phyloP scores from a whole-genome alignment of 176 grass and related monocot species.

The Phyllostachys edulis region DNA sequence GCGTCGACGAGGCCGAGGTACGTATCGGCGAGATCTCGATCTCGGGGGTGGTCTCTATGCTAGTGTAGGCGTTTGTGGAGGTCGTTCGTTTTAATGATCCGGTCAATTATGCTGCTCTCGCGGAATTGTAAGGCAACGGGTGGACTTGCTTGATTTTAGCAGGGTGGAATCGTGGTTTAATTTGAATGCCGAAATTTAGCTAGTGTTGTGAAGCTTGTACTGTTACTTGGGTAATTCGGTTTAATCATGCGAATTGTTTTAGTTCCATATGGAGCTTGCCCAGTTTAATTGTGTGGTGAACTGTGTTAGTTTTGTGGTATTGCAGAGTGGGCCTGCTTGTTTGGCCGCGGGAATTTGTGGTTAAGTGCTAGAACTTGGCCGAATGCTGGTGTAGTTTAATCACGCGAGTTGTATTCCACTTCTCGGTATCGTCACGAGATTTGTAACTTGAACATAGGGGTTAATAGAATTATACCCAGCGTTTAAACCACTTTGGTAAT shows the following conservation, averaged over 20 bases:
- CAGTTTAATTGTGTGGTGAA: background rate
- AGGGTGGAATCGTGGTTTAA: background rate
- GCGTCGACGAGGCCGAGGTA: conserved; percentile 96
- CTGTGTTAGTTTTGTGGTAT: background rate
- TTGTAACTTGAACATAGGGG: background rate
- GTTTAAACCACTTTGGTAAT: background rate
- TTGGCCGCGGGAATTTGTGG: background rate
- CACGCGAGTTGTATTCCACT: background rate
- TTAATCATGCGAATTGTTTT: background rate
- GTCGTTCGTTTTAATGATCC: background rate
- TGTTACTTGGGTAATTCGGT: background rate
- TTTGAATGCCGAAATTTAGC: conserved; percentile 9
- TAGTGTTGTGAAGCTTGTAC: background rate
- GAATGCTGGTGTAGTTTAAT: background rate
- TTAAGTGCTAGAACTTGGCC: background rate
- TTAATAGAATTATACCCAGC: background rate
- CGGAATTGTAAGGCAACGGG: background rate
- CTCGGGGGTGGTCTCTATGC: conserved; percentile 6
- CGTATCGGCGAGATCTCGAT: conserved; percentile 44
- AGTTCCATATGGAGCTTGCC: background rate
- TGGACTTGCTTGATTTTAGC: background rate
- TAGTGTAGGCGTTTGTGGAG: background rate
- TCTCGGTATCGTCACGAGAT: background rate
- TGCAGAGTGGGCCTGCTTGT: conserved; percentile 2
- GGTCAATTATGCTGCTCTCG: background rate